A percentile compares a stretch with the other conserved stretches of the same genome.
Evolutionary conservation across 2,329 filamentous ascomycete genomes (phyloP).

Genomic region (Beauveria sp.): DNA sequence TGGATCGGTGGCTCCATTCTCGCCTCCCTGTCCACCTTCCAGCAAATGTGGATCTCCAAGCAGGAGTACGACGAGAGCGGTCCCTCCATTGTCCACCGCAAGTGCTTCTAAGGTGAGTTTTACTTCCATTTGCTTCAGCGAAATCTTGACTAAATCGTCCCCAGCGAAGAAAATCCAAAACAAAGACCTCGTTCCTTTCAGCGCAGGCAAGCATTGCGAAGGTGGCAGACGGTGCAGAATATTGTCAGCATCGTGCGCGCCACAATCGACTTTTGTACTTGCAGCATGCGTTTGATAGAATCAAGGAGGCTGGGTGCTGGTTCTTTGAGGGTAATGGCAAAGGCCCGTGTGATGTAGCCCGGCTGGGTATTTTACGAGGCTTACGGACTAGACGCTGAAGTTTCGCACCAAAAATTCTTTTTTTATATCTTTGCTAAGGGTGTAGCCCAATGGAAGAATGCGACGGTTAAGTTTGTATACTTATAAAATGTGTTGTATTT

Average conservation of each 20-base stretch:
- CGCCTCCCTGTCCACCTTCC: conserved; percentile 98
- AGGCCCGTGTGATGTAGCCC: conserved; percentile 43
- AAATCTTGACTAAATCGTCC: neutral
- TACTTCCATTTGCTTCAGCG: too few species aligned
- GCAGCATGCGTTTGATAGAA: conserved; percentile 50
- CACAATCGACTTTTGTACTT: conserved; percentile 47
- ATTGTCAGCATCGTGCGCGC: conserved; percentile 39
- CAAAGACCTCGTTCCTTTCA: conserved; percentile 26
- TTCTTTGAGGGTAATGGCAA: conserved; percentile 39
- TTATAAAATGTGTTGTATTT: conserved; percentile 20
- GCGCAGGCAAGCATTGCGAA: conserved; percentile 36
- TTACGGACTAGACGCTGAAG: conserved; percentile 45
- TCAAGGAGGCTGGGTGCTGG: conserved; percentile 44
- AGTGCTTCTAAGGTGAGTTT: conserved; percentile 92
- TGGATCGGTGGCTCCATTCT: conserved; percentile 99
- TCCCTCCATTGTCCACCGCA: conserved; percentile 98
- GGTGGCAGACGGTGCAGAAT: conserved; percentile 36
- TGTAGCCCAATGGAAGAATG: conserved; percentile 26
- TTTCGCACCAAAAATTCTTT: conserved; percentile 49
- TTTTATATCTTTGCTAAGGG: conserved; percentile 27
- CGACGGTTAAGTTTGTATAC: conserved; percentile 14
- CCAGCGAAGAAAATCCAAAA: conserved; percentile 25
- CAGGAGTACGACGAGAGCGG: conserved; percentile 99
- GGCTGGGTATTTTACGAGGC: conserved; percentile 37
- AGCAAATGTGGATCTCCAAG: conserved; percentile 99